These are phyloP conservation scores for Curvularia hawaiiensis DNA, from an alignment of 2,329 filamentous ascomycete species.

Conservation along the genomic window DNA sequence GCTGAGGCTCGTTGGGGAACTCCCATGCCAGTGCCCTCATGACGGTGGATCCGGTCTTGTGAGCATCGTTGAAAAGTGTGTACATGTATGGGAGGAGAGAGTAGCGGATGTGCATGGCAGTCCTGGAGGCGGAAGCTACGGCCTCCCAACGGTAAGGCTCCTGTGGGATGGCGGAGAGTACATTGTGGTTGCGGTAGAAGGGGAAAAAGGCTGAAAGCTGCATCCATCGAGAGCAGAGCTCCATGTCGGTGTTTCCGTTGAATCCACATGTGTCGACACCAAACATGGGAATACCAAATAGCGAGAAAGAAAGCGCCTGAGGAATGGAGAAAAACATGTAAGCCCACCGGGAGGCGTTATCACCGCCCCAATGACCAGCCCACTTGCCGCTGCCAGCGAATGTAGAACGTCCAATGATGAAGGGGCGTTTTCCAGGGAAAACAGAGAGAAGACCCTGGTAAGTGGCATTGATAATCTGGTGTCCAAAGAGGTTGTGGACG, in stretches of 20 bases:
- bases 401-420: constrained; percentile 83
- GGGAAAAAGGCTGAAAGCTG: constrained; percentile 75
- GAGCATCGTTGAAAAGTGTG: constrained; percentile 71
- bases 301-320: constrained; percentile 74
- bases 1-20: constrained; percentile 71
- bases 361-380: constrained; percentile 80
- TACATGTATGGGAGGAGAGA: constrained; percentile 76
- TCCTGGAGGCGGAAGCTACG: constrained; percentile 67
- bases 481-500: constrained; percentile 73
- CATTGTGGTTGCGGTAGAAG: constrained; percentile 80
- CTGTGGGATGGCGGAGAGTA: constrained; percentile 64
- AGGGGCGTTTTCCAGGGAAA: constrained; percentile 72
- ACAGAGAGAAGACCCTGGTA: constrained; percentile 71
- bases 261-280: constrained; percentile 69
- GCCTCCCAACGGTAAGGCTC: constrained; percentile 74
- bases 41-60: constrained; percentile 69
- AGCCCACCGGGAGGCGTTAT: constrained; percentile 73
- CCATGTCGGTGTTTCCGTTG: constrained; percentile 67
- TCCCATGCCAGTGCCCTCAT: constrained; percentile 77
- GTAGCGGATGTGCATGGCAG: constrained; percentile 74
- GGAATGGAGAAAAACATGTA: constrained; percentile 80
- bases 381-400: constrained; percentile 77
- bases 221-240: constrained; percentile 78
- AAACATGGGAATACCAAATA: constrained; percentile 80
- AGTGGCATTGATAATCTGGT: constrained; percentile 77